Percentiles rank a stretch among this genome's conserved stretches.
Evolutionary conservation across 140 eudicot genomes (phyloP).

Genomic region (Erigeron philadelphicus): DNA sequence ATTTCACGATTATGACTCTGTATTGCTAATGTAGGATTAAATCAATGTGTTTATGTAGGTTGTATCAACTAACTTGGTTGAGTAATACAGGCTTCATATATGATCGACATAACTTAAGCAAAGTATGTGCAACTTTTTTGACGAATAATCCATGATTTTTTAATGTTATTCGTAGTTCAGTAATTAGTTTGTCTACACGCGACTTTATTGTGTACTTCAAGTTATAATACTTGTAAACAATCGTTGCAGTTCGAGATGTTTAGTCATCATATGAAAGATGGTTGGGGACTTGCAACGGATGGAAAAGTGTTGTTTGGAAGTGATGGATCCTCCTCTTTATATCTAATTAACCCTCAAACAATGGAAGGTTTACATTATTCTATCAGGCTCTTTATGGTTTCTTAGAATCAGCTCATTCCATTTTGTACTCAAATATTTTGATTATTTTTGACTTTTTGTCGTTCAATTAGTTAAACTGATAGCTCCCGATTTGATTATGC

Average conservation of each 20-base stretch:
- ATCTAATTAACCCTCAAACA: constrained; percentile 56
- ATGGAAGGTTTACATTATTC: constrained; percentile 46
- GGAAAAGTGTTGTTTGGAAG: constrained; percentile 71
- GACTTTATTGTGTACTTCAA: background rate
- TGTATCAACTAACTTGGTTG: constrained; percentile 90
- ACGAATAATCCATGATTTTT: constrained; percentile 4
- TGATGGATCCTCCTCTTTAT: constrained; percentile 82
- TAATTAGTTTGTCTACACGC: background rate
- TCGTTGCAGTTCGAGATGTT: constrained; percentile 51
- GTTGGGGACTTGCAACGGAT: constrained; percentile 95
- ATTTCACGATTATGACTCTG: background rate
- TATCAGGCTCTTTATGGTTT: background rate
- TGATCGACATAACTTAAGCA: constrained; percentile 64
- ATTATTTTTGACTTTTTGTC: background rate
- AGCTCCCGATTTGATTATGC: constrained; percentile 16
- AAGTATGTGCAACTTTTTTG: constrained; percentile 53
- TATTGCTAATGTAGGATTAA: constrained; percentile 39
- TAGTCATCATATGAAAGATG: constrained; percentile 73
- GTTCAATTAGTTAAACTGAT: background rate
- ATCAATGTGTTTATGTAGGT: constrained; percentile 55
- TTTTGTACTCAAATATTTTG: background rate
- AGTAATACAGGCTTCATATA: constrained; percentile 77
- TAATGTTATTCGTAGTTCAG: background rate
- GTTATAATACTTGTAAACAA: background rate
- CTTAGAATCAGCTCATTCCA: background rate